Percentiles rank a stretch among this genome's conserved stretches.
These are phyloP conservation scores for Thelephora ganbajun DNA, from an alignment of 768 basidiomycete species.

Conservation along the genomic window DNA sequence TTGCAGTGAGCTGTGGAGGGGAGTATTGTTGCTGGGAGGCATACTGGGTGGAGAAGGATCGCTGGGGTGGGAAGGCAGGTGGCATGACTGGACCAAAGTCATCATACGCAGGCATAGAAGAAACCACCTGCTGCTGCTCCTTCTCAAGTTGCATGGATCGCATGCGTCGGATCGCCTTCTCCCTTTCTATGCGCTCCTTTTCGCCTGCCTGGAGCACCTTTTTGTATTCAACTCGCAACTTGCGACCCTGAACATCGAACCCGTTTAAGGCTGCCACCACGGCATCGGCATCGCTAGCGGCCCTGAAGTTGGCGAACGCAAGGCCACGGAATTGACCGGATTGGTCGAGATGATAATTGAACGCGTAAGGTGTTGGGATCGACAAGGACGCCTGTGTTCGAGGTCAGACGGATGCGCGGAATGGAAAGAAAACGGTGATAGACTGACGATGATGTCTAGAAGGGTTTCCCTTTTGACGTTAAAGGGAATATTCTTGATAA, in stretches of 20 bases:
- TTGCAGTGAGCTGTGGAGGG: conserved; percentile 32
- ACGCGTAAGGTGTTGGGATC: conserved; percentile 95
- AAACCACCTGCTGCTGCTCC: conserved; percentile 36
- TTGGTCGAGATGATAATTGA: conserved; percentile 98
- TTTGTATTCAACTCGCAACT: conserved; percentile 97
- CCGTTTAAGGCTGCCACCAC: conserved; percentile 95
- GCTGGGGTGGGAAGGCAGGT: conserved; percentile 52
- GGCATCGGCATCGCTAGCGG: conserved; percentile 81
- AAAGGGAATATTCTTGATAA: conserved; percentile 99
- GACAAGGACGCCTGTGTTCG: conserved; percentile 61
- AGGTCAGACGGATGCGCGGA: conserved; percentile 5
- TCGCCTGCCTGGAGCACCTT: conserved; percentile 98
- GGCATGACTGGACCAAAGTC: conserved; percentile 52
- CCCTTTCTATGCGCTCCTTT: conserved; percentile 95
- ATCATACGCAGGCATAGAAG: conserved; percentile 31
- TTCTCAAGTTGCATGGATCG: conserved; percentile 92
- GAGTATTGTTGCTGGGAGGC: conserved; percentile 54
- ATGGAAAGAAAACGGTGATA: conserved; percentile 1
- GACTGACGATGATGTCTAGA: conserved; percentile 89
- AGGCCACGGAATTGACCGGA: conserved; percentile 93
- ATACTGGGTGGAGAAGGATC: conserved; percentile 53
- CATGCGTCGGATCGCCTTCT: conserved; percentile 98
- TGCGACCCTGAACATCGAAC: conserved; percentile 91
- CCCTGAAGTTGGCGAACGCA: conserved; percentile 97
- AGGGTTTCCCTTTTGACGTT: conserved; percentile 94